Conservation (phyloP, 1,139 yeast species). For the Kurtzmaniella quercitrusa region DNA sequence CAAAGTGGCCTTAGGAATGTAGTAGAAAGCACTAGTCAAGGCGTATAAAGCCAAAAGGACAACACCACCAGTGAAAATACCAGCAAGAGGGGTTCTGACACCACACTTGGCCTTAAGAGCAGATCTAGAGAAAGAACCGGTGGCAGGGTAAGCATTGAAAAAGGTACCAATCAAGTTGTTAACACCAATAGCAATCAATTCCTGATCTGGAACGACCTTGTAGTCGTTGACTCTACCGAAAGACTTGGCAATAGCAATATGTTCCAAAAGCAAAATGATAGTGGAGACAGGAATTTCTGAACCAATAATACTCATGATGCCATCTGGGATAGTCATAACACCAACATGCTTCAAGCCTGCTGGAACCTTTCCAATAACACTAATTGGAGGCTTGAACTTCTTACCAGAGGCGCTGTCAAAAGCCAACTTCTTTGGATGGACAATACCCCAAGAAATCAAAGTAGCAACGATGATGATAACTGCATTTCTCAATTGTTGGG, state of each 20-base stretch:
- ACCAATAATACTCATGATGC: conserved; percentile 58
- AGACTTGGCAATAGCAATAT: conserved; percentile 89
- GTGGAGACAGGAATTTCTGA: conserved; percentile 82
- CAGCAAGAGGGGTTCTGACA: conserved; percentile 91
- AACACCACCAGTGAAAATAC: conserved; percentile 85
- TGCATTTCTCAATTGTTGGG: conserved; percentile 77
- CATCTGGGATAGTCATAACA: conserved; percentile 62
- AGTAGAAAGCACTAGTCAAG: conserved; percentile 78
- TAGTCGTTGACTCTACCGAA: conserved; percentile 92
- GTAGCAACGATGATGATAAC: conserved; percentile 77
- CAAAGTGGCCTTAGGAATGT: conserved; percentile 85
- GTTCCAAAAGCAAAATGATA: conserved; percentile 80
- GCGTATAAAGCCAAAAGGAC: conserved; percentile 84
- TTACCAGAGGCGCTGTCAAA: conserved; percentile 25
- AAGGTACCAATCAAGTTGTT: conserved; percentile 88
- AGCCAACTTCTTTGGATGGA: conserved; percentile 32
- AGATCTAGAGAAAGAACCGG: conserved; percentile 93
- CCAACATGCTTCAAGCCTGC: conserved; percentile 79
- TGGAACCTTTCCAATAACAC: conserved; percentile 74
- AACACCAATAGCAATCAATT: conserved; percentile 89
- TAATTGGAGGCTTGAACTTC: conserved; percentile 45
- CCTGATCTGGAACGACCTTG: conserved; percentile 90
- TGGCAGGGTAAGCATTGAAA: conserved; percentile 91
- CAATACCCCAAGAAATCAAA: conserved; percentile 61
- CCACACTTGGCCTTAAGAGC: conserved; percentile 95